These are phyloP conservation scores for Phytopythium sindhum DNA, from an alignment of 352 stramenopile species.

Conservation along the genomic window DNA sequence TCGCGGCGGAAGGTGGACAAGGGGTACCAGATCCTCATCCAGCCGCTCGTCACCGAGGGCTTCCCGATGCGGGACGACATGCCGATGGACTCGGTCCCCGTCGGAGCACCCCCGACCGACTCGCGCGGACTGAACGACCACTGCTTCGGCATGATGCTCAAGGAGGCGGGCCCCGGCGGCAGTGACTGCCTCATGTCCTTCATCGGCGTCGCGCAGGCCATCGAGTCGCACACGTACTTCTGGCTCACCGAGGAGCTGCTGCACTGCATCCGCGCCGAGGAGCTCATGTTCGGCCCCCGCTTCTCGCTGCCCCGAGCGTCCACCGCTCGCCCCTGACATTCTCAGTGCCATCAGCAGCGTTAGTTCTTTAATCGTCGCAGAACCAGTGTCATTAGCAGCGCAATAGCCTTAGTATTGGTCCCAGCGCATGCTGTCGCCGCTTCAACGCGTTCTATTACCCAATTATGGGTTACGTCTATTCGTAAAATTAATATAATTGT, in stretches of 20 bases:
- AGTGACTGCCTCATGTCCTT: not conserved
- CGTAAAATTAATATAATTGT: not conserved
- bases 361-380: too few relatives aligned
- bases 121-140: constrained; percentile 4
- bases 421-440: too few relatives aligned
- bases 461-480: too few relatives aligned
- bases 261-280: constrained; percentile 8
- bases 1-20: not conserved
- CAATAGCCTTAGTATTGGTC: too few relatives aligned
- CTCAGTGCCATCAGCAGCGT: not conserved
- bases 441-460: not conserved
- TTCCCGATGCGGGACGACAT: constrained; percentile 1
- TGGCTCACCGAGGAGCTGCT: constrained; percentile 9
- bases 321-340: not conserved
- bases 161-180: not conserved
- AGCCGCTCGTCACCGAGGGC: constrained; percentile 4
- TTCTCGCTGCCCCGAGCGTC: constrained; percentile 2
- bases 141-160: constrained; percentile 6
- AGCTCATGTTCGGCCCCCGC: constrained; percentile 8
- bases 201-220: constrained; percentile 4
- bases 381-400: too few relatives aligned
- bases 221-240: constrained; percentile 3
- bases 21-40: constrained; percentile 3
- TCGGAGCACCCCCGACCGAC: not conserved
- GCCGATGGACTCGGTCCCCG: not conserved